Base-by-base conservation (phyloP, 768 basidiomycete genomes). In the Phylloporus sp. region DNA sequence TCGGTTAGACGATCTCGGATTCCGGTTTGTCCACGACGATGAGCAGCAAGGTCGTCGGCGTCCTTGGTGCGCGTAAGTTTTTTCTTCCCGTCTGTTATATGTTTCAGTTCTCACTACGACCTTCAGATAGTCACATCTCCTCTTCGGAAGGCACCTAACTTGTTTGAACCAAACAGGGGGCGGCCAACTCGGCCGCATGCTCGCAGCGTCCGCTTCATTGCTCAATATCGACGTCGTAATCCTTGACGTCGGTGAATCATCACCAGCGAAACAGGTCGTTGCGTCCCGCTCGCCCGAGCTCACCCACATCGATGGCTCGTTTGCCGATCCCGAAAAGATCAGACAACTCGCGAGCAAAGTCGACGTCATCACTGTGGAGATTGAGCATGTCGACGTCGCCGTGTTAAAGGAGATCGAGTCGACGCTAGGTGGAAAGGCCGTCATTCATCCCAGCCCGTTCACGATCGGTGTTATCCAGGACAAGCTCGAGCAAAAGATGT, bases 131-230 rank as follows among this genome's bases (percentile, higher is more conserved):
- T 40, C 39, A 11, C 18, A 5, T 31, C 14, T 49, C 15, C 20
- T 4, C 31, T 13, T 18, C 34, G 26, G 20, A 18, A 28, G 26
- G 26, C 36, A 46, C 31, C 48, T 59, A 10, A 49, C 29, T 24
- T 22, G 9, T 28, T 40, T 42, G 17, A 26, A 24, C 17, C 26
- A 22, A 14, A 56, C 49, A 94, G 95, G 95, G 52, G 96, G 96
- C 29, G 94, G 95, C 52, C 95, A 98, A 69, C 81, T 99, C 21
- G 95, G 95, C 21, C 90, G 95, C 20, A 99, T 99, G 96, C 78
- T 99, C 13, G 89, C 86, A 5, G 84, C 84, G 26, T 83, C 94
- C 0, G 94, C 95, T 4, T 84, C 93, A 3, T 76, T 91, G 26
- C 77, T 98, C 40, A 89, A 92, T 59, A 75, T 96, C 57, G 79